Evolutionary conservation across 345 rosid genomes (phyloP).

Genomic region (Citrus inodora): DNA sequence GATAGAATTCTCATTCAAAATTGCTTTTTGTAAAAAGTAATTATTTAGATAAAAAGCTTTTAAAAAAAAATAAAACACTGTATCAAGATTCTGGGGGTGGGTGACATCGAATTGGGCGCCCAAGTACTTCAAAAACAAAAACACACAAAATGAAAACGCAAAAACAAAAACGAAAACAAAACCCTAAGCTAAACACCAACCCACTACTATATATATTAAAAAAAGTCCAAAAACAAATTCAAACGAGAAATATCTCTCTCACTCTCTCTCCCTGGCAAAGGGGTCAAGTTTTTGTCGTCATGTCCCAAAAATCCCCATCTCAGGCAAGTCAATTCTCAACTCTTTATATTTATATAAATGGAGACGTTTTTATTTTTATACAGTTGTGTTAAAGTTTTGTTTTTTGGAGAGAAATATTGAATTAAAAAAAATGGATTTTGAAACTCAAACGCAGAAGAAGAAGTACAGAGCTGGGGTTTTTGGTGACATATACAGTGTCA

Average conservation of each 20-base stretch:
- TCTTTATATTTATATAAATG: neutral
- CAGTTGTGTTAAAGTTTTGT: neutral
- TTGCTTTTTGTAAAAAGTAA: no score
- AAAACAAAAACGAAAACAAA: slow-evolving; percentile 15
- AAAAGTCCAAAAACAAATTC: neutral
- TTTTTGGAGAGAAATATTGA: neutral
- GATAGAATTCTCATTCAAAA: no score
- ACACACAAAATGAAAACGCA: neutral
- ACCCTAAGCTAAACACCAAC: neutral
- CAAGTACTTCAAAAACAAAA: slow-evolving; percentile 14
- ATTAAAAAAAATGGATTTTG: slow-evolving; percentile 28
- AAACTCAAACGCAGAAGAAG: slow-evolving; percentile 51
- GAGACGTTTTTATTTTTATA: neutral
- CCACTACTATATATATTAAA: no score
- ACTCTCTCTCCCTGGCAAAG: no score
- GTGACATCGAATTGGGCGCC: neutral
- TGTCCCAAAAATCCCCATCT: slow-evolving; percentile 27
- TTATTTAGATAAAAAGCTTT: no score
- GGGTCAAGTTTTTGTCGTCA: slow-evolving; percentile 3
- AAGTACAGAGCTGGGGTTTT: slow-evolving; percentile 36
- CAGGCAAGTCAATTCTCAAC: slow-evolving; percentile 29
- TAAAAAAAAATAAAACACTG: no score
- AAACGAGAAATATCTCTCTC: neutral
- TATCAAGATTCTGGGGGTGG: no score
- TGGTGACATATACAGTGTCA: slow-evolving; percentile 40